These are phyloP conservation scores for Phytophthora pluvialis DNA, from an alignment of 352 stramenopile species.

Conservation along the genomic window DNA sequence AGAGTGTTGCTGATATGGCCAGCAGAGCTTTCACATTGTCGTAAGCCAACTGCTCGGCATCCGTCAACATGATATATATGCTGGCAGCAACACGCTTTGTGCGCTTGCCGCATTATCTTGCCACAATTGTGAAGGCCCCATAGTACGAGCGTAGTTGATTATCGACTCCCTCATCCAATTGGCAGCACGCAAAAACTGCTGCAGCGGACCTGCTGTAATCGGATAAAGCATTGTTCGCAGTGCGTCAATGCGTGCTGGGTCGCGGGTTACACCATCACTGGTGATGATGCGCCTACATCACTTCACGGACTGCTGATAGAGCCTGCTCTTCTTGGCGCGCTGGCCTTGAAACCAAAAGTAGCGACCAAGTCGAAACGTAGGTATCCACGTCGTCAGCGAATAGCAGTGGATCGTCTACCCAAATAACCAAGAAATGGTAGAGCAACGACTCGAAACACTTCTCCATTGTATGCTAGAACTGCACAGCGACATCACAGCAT, in stretches of 20 bases:
- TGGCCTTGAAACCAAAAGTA: slow-evolving; percentile 23
- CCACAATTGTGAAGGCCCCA: background rate
- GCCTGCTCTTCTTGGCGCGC: slow-evolving; percentile 6
- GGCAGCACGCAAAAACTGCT: slow-evolving; percentile 1
- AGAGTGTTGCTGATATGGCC: slow-evolving; percentile 1
- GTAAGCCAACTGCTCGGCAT: background rate
- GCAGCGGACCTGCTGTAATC: background rate
- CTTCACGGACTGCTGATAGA: background rate
- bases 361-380: slow-evolving; percentile 26
- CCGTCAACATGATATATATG: background rate
- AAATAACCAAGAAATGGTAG: background rate
- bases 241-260: background rate
- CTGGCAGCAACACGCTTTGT: slow-evolving; percentile 1
- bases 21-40: slow-evolving; percentile 3
- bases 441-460: background rate
- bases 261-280: background rate
- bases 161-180: slow-evolving; percentile 15
- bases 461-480: slow-evolving; percentile 3
- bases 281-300: background rate
- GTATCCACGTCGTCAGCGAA: slow-evolving; percentile 25
- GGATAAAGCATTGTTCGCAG: background rate
- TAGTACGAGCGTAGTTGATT: background rate
- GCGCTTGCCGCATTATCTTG: background rate
- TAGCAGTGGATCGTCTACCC: slow-evolving; percentile 29
- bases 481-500: background rate